Percentiles rank a stretch among this genome's conserved stretches.
These are phyloP conservation scores for Hansenula lynferdii DNA, from an alignment of 1,139 yeast species.

Conservation along the genomic window DNA sequence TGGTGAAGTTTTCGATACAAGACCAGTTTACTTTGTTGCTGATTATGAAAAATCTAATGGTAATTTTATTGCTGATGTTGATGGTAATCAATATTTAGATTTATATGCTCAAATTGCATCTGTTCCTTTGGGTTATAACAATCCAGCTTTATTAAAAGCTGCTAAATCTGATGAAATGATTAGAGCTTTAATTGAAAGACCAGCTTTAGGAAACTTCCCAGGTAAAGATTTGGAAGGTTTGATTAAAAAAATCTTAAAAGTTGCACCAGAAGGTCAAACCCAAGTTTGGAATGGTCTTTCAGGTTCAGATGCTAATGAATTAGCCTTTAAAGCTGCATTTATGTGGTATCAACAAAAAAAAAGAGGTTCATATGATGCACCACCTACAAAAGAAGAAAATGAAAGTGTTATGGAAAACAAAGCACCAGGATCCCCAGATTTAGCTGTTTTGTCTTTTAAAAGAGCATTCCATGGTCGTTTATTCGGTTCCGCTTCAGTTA, in stretches of 20 bases:
- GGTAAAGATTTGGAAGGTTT: conserved; percentile 47
- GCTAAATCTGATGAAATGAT: conserved; percentile 65
- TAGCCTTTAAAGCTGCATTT: conserved; percentile 75
- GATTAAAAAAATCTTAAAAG: conserved; percentile 51
- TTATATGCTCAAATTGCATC: conserved; percentile 73
- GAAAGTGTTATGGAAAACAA: conserved; percentile 59
- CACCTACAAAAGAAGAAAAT: conserved; percentile 53
- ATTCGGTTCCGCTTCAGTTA: conserved; percentile 68
- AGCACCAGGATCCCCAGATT: conserved; percentile 64
- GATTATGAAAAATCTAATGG: conserved; percentile 66
- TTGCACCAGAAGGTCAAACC: conserved; percentile 65
- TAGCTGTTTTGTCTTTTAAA: conserved; percentile 64
- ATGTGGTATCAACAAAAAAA: conserved; percentile 61
- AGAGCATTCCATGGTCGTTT: conserved; percentile 74
- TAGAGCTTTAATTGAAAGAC: conserved; percentile 64
- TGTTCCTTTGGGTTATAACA: conserved; percentile 70
- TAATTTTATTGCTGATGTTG: conserved; percentile 67
- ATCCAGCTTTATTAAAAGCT: conserved; percentile 59
- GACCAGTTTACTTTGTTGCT: conserved; percentile 65
- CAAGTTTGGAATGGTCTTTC: conserved; percentile 67
- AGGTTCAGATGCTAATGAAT: conserved; percentile 75
- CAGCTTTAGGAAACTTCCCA: conserved; percentile 75
- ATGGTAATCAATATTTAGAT: conserved; percentile 60
- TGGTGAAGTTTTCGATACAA: conserved; percentile 55
- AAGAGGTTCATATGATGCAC: conserved; percentile 49